phyloP scores from a whole-genome alignment of 768 basidiomycete species.

The Tulasnella sp. region DNA sequence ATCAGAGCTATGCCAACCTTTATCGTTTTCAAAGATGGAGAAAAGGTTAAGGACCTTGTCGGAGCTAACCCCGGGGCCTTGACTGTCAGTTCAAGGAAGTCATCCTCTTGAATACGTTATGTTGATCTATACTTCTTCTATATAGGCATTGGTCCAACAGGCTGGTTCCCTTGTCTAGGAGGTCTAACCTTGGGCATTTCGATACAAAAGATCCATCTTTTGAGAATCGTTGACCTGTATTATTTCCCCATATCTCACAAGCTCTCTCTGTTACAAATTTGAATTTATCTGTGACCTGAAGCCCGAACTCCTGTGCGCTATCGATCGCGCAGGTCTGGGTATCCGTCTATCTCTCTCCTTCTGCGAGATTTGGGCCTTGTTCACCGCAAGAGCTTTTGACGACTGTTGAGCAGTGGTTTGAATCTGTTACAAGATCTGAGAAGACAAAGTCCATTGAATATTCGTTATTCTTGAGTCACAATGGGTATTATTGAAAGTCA shows the following conservation, averaged over 20 bases:
- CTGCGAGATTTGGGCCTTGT: constrained; percentile 62
- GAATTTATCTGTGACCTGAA: not conserved
- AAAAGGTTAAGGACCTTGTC: not conserved
- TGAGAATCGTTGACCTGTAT: not conserved
- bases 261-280: not conserved
- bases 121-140: too few relatives aligned
- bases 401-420: constrained; percentile 85
- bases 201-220: not conserved
- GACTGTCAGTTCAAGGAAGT: too few relatives aligned
- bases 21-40: not conserved
- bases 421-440: constrained; percentile 89
- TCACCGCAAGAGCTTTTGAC: constrained; percentile 64
- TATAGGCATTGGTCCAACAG: too few relatives aligned
- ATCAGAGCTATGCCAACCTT: not conserved
- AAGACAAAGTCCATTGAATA: constrained; percentile 10
- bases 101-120: too few relatives aligned
- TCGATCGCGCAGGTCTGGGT: not conserved
- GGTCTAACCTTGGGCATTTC: too few relatives aligned
- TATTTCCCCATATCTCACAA: not conserved
- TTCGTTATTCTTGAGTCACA: not conserved
- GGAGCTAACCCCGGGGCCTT: not conserved
- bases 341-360: constrained; percentile 90
- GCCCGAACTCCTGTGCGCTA: not conserved
- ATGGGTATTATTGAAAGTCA: constrained; percentile 29
- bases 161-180: too few relatives aligned